phyloP scores from a whole-genome alignment of 169 alveolate genomes.

The Plasmodium gaboni region DNA sequence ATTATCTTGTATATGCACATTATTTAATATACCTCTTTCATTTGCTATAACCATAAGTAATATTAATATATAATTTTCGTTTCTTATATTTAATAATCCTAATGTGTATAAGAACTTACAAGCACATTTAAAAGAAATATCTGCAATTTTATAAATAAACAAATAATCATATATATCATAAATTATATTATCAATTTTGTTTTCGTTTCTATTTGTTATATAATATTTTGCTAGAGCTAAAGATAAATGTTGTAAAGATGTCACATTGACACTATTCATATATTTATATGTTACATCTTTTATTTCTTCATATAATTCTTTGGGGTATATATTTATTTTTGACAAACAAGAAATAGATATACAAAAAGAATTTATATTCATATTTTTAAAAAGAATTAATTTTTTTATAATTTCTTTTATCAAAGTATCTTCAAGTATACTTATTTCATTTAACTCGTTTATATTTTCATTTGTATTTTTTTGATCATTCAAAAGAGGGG shows the following conservation, averaged over 20 bases:
- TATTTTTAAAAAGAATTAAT: conserved; percentile 44
- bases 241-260: conserved; percentile 59
- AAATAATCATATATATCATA: conserved; percentile 56
- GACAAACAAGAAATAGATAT: conserved; percentile 66
- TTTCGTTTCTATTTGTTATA: conserved; percentile 24
- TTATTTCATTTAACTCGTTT: neutral
- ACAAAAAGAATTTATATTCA: conserved; percentile 65
- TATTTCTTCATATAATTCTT: conserved; percentile 55
- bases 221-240: conserved; percentile 56
- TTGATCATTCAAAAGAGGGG: neutral
- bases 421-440: conserved; percentile 30
- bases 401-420: conserved; percentile 52
- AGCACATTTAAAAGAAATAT: conserved; percentile 69
- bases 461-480: neutral
- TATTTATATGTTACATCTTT: conserved; percentile 44
- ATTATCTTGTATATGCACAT: neutral
- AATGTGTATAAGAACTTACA: conserved; percentile 55
- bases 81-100: conserved; percentile 40
- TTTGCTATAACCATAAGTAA: conserved; percentile 38
- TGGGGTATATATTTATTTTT: conserved; percentile 43
- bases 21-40: conserved; percentile 1
- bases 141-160: conserved; percentile 30
- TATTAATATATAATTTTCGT: conserved; percentile 36
- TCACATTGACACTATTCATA: conserved; percentile 47
- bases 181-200: conserved; percentile 1